Conservation (phyloP, 768 basidiomycete species). For the Boletus vermiculosoides region DNA sequence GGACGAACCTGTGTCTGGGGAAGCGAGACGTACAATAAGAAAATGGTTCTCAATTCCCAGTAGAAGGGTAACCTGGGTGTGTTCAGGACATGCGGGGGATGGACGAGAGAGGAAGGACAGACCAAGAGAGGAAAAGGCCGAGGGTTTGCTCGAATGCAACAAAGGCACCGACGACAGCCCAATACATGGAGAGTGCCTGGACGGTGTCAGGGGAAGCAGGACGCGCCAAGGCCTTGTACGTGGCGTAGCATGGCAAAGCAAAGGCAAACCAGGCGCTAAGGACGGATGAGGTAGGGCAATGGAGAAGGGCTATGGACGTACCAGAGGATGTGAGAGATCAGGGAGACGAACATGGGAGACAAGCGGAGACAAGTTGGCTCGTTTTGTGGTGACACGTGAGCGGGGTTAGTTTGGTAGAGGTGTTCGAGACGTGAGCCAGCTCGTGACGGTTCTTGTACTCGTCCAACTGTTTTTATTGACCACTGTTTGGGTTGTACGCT, state of each 20-base stretch:
- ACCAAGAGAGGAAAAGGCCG: slow-evolving; percentile 70
- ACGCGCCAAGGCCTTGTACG: slow-evolving; percentile 64
- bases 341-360: slow-evolving; percentile 44
- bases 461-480: not conserved
- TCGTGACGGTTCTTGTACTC: not conserved
- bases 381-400: not conserved
- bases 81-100: slow-evolving; percentile 8
- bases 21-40: slow-evolving; percentile 64
- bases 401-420: too few relatives aligned
- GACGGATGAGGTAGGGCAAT: not conserved
- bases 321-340: slow-evolving; percentile 52
- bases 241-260: slow-evolving; percentile 59
- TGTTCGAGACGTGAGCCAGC: not conserved
- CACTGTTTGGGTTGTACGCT: slow-evolving; percentile 10
- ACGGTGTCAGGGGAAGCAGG: slow-evolving; percentile 52
- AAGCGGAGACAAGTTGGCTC: too few relatives aligned
- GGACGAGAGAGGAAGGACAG: slow-evolving; percentile 18
- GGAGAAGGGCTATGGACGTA: slow-evolving; percentile 18
- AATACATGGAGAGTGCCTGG: slow-evolving; percentile 60
- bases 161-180: slow-evolving; percentile 60
- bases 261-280: slow-evolving; percentile 71
- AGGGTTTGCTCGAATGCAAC: slow-evolving; percentile 61
- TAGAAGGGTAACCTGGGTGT: slow-evolving; percentile 67
- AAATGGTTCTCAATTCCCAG: slow-evolving; percentile 68
- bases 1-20: slow-evolving; percentile 63